Base-by-base conservation (phyloP, 495 filamentous ascomycete species). In the Neurospora tetrasperma region DNA sequence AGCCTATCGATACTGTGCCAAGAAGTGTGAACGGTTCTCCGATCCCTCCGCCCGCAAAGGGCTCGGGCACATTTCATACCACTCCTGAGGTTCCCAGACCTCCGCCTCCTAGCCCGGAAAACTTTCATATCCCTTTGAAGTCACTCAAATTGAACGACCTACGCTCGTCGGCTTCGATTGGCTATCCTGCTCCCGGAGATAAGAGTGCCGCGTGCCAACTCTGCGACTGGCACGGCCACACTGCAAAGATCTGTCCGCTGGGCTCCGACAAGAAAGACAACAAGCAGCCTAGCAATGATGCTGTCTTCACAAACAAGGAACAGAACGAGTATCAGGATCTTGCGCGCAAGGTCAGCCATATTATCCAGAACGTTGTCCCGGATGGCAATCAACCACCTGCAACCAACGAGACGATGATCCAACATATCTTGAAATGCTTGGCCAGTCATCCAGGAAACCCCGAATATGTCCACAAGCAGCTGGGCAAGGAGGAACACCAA, bases 331-430 rank as follows among this genome's bases (percentile, higher is more conserved):
- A 73, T 69, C 68, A 73, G 68, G 27, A 54, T 10, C 42, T 73
- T 39, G 72, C 72, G 6, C 68, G 42, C 18, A 70, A 70, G 38
- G 68, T 70, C 35, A 54, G 41, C 68, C 42, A 39, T 38, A 54
- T 73, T 8, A 46, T 62, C 54, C 41, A 40, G 68, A 73, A 70
- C 4, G 68, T 73, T 35, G 48, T 73, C 16, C 42, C 72, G 6
- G 72, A 73, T 44, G 9, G 31, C 31, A 70, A 73, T n/a, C 72
- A 73, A 18, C 72, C 72, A 3, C 72, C 72, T 3, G 69, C 66
- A 14, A 69, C 71, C 68, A 69, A 73, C 69, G 59, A 48, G 20
- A 73, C 68, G 9, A 73, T 73, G 72, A 70, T 73, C 18, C 69
- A 70, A 42, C 72, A 73, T 39, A 70, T 73, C n/a, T 39, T 73